phyloP scores from a whole-genome alignment of 2,329 filamentous ascomycete species.

The Seiridium unicorne region DNA sequence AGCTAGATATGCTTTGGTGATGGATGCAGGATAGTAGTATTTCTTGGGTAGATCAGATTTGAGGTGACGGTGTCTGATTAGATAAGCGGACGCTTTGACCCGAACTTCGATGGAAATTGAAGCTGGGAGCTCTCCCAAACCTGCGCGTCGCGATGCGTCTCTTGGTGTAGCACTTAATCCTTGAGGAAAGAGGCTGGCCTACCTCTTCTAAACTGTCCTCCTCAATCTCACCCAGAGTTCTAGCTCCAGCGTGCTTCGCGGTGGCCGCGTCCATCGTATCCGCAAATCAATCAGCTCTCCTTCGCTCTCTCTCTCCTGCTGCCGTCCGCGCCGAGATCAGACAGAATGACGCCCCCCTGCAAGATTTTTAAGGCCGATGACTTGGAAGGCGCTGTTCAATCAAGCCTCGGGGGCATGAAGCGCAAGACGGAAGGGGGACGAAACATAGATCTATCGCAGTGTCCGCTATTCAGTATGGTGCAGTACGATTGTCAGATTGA shows the following conservation, averaged over 20 bases:
- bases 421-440: conserved; percentile 43
- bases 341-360: conserved; percentile 57
- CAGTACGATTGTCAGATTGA: conserved; percentile 61
- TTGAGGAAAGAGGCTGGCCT: conserved; percentile 11
- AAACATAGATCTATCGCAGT: conserved; percentile 49
- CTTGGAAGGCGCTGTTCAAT: conserved; percentile 48
- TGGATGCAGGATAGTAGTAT: background rate
- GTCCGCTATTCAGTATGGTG: conserved; percentile 56
- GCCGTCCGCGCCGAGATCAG: background rate
- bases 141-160: background rate
- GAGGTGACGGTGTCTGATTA: conserved; percentile 19
- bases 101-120: background rate
- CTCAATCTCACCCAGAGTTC: conserved; percentile 54
- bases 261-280: conserved; percentile 29
- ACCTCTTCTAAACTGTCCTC: conserved; percentile 61
- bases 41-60: background rate
- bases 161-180: background rate
- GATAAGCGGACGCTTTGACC: conserved; percentile 18
- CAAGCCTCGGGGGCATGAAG: conserved; percentile 45
- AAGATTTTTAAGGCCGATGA: conserved; percentile 51
- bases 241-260: conserved; percentile 43
- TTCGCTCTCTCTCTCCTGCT: background rate
- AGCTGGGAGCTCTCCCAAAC: background rate
- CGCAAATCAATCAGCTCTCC: background rate
- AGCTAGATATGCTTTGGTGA: background rate